phyloP scores from a whole-genome alignment of 805 yeast species.

The Candida nemodendra region DNA sequence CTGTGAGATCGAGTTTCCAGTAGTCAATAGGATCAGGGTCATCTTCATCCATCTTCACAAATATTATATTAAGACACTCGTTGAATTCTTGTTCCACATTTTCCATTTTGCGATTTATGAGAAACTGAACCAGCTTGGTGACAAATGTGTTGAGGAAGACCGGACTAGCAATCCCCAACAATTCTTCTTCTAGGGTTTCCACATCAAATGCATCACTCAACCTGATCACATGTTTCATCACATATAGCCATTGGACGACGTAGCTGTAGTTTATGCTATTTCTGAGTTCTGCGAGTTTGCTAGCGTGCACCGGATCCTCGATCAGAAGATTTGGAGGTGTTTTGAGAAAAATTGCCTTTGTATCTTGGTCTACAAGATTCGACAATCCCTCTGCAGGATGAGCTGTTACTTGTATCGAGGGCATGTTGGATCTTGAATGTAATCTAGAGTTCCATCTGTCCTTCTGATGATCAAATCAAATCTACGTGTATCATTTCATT shows the following conservation, averaged over 20 bases:
- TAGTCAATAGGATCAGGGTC: constrained; percentile 16
- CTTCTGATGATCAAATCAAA: too few species aligned
- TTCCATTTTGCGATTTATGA: constrained; percentile 37
- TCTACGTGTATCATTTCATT: too few species aligned
- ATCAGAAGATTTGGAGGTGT: constrained; percentile 39
- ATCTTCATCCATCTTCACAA: constrained; percentile 7
- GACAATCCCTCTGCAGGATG: constrained; percentile 36
- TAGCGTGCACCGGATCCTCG: constrained; percentile 37
- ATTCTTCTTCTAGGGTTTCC: constrained; percentile 61
- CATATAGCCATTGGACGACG: constrained; percentile 55
- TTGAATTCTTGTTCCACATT: constrained; percentile 31
- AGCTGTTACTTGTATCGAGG: constrained; percentile 5
- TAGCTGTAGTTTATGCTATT: constrained; percentile 38
- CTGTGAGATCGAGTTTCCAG: constrained; percentile 36
- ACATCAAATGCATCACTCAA: constrained; percentile 55
- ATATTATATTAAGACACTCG: constrained; percentile 17
- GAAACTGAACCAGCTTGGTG: constrained; percentile 38
- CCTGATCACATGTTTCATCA: constrained; percentile 50
- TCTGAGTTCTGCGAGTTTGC: constrained; percentile 33
- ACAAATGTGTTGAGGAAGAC: constrained; percentile 44
- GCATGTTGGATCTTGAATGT: too few species aligned
- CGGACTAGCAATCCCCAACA: constrained; percentile 44
- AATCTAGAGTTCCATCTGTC: too few species aligned
- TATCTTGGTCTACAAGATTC: constrained; percentile 34
- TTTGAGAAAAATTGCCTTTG: constrained; percentile 34